Percentiles rank a stretch among this genome's conserved stretches.
phyloP scores from a whole-genome alignment of 179 eudicot genomes.

The Silene vulgaris region DNA sequence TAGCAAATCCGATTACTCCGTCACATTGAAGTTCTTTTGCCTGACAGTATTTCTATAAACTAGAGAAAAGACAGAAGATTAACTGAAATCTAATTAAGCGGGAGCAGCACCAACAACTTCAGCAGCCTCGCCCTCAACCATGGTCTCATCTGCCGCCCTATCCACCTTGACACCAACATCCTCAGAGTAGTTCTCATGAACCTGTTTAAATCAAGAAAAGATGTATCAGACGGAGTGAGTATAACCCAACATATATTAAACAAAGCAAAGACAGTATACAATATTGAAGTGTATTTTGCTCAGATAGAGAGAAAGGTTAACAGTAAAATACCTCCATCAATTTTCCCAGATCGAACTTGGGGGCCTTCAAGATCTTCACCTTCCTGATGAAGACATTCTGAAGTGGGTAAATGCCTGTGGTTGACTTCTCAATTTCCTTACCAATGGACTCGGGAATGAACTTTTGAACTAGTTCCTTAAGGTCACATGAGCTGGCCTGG shows the following conservation, averaged over 20 bases:
- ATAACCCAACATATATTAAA: too few species aligned
- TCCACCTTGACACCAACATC: constrained; percentile 40
- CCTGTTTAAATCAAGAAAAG: constrained; percentile 16
- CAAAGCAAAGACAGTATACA: too few species aligned
- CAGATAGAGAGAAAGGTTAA: background rate
- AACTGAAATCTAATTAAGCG: constrained; percentile 18
- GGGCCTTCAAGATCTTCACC: constrained; percentile 43
- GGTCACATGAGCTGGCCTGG: constrained; percentile 74
- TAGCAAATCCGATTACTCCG: background rate
- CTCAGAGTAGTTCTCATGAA: constrained; percentile 35
- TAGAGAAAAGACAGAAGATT: background rate
- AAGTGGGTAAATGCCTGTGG: constrained; percentile 58
- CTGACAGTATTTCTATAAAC: constrained; percentile 20
- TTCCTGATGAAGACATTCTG: constrained; percentile 37
- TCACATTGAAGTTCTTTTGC: constrained; percentile 7
- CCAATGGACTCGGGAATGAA: constrained; percentile 85
- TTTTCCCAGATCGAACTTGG: constrained; percentile 40
- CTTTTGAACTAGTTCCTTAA: constrained; percentile 73
- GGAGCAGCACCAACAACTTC: constrained; percentile 32
- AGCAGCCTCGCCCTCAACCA: constrained; percentile 32
- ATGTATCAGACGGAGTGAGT: too few species aligned
- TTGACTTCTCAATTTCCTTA: constrained; percentile 78
- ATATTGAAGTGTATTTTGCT: too few species aligned
- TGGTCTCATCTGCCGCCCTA: constrained; percentile 36
- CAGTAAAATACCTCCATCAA: constrained; percentile 34